Evolutionary conservation across 1,284 basidiomycete species (phyloP).

Genomic region (Cerrena zonata): DNA sequence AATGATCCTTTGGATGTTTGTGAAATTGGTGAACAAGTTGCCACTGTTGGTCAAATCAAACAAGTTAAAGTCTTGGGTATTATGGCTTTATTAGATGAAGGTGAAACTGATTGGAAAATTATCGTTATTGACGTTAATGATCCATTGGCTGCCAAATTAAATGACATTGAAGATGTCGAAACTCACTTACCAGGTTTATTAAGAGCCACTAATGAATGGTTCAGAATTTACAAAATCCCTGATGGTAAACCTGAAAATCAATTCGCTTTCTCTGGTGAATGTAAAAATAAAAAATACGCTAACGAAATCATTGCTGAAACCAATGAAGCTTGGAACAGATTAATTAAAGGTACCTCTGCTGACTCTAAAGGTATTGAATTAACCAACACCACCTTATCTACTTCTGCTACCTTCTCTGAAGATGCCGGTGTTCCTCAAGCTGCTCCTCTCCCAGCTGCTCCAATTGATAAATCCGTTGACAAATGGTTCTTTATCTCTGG

Average conservation of each 20-base stretch:
- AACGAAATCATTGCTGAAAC: conserved; percentile 98
- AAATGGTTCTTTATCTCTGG: too few species aligned
- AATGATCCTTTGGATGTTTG: conserved; percentile 99
- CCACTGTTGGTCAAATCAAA: conserved; percentile 96
- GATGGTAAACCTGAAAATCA: conserved; percentile 99
- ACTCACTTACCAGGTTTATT: conserved; percentile 94
- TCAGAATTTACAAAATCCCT: conserved; percentile 97
- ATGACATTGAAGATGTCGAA: conserved; percentile 99
- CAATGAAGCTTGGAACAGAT: conserved; percentile 96
- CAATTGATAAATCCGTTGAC: too few species aligned
- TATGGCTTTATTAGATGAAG: conserved; percentile 98
- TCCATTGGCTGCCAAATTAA: conserved; percentile 92
- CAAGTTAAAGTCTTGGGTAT: conserved; percentile 99
- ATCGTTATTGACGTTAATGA: conserved; percentile 96
- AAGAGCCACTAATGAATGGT: conserved; percentile 95
- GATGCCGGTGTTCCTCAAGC: too few species aligned
- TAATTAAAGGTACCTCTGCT: too few species aligned
- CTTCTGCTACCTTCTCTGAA: too few species aligned
- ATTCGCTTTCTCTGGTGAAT: conserved; percentile 99
- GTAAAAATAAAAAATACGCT: conserved; percentile 99
- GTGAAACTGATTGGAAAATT: conserved; percentile 99
- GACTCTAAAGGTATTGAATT: too few species aligned
- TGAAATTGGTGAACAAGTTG: conserved; percentile 99
- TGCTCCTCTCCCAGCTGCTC: too few species aligned
- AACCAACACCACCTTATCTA: too few species aligned